Percentiles rank a stretch among this genome's conserved stretches.
Conservation (phyloP, 805 yeast genomes). For the Wickerhamomyces chaumierensis region DNA sequence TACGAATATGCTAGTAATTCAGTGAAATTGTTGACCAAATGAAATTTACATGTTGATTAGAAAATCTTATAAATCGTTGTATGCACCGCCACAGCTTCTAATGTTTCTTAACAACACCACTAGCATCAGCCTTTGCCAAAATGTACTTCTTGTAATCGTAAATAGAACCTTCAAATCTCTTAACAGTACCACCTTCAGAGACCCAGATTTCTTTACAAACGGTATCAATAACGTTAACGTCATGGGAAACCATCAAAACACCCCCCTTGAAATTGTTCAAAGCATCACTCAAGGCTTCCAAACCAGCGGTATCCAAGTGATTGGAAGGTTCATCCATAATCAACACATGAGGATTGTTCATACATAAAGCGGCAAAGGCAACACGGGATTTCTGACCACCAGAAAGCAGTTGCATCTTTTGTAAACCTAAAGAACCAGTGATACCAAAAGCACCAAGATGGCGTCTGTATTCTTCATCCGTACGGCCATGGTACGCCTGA, state of each 20-base stretch:
- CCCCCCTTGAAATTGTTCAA: conserved; percentile 87
- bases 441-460: conserved; percentile 96
- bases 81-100: too few species aligned
- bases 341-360: conserved; percentile 81
- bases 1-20: too few species aligned
- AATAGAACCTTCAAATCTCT: conserved; percentile 70
- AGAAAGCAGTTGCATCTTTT: conserved; percentile 78
- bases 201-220: conserved; percentile 96
- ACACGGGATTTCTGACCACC: conserved; percentile 99
- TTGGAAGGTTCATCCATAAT: conserved; percentile 96
- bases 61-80: too few species aligned
- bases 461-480: conserved; percentile 94
- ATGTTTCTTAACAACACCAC: conserved; percentile 90
- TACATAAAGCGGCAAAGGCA: conserved; percentile 91
- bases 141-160: conserved; percentile 86
- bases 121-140: conserved; percentile 59
- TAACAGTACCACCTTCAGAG: conserved; percentile 75
- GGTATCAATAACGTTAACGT: conserved; percentile 77
- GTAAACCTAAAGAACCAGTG: conserved; percentile 87
- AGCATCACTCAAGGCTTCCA: conserved; percentile 91
- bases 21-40: too few species aligned
- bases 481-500: conserved; percentile 76
- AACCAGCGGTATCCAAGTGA: conserved; percentile 96
- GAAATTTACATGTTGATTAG: too few species aligned
- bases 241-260: conserved; percentile 95